Evolutionary conservation across 495 filamentous ascomycete species (phyloP).

Genomic region (Aspergillus campestris): DNA sequence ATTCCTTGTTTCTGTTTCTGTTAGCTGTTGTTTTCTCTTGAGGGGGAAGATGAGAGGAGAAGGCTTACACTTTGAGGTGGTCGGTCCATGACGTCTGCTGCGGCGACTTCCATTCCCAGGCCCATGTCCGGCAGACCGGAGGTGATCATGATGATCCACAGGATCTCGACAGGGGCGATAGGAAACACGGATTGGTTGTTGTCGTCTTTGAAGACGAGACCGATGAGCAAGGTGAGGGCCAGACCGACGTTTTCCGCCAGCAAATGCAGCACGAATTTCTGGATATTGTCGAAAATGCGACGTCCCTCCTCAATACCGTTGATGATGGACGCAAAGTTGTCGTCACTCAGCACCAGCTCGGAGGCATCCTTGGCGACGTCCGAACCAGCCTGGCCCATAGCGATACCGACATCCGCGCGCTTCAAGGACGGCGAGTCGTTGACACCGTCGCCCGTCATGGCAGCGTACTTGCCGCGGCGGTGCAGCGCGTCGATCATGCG

Average conservation of each 20-base stretch:
- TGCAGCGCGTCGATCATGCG: constrained; percentile 73
- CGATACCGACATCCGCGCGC: constrained; percentile 76
- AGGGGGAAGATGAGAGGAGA: neutral
- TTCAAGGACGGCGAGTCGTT: constrained; percentile 81
- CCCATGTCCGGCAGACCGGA: constrained; percentile 69
- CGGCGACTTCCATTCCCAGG: constrained; percentile 60
- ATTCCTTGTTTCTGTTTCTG: constrained; percentile 51
- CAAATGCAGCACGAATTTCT: constrained; percentile 69
- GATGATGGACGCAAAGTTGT: constrained; percentile 79
- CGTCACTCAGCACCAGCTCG: constrained; percentile 71
- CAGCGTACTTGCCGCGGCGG: constrained; percentile 56
- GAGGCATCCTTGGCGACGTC: constrained; percentile 86
- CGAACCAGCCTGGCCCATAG: constrained; percentile 68
- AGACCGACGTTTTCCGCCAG: constrained; percentile 67
- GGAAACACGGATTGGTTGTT: constrained; percentile 60
- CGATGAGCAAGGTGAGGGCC: constrained; percentile 58
- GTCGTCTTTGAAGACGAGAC: constrained; percentile 61
- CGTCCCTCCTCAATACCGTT: constrained; percentile 65
- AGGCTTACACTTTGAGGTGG: constrained; percentile 51
- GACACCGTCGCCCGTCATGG: constrained; percentile 86
- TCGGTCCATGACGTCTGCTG: constrained; percentile 57
- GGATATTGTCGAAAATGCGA: constrained; percentile 68
- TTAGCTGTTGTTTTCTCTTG: constrained; percentile 16
- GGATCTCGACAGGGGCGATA: constrained; percentile 61
- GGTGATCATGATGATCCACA: constrained; percentile 75